Evolutionary conservation across 805 yeast genomes (phyloP), one percentile per base, ranked within the genome.

Genomic region (Blastobotrys terrestris): DNA sequence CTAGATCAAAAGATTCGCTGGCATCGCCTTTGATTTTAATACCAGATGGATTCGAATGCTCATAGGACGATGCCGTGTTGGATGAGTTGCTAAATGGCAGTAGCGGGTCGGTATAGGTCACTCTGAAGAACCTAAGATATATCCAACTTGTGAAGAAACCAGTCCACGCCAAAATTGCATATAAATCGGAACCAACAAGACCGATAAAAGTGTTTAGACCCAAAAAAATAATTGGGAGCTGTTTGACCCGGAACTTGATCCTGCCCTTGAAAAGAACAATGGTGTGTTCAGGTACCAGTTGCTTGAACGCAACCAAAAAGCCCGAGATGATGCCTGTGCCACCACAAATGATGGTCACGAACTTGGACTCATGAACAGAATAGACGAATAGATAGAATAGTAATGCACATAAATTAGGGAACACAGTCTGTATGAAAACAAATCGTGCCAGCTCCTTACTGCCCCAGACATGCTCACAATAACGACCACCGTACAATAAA

Each of bases 1-100:
- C 83, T 56, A 91, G 75, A 52, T 87, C 82, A 72, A 91, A 91
- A 1, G 92, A 85, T 59, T 91, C 97, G 0, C 94, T 83, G 0
- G 97, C 95, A 67, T 90, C 97, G 40, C 97, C 97, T 22, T 77
- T 67, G 8, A 83, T 69, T 20, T 74, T 64, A 35, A 59, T 14
- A 52, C 63, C 61, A 31, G 58, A 48, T 35, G 58, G 54, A 52
- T 48, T 49, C 39, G 39, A 35, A 31, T 52, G 58, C 42, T 46
- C 49, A 44, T 46, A 39, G 15, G 11, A 43, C 52, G 8, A 51
- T 40, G 2, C 51, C 45, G n/a, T 44, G 11, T 53, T 31, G 20
- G 51, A 14, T 7, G 58, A 48, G 15, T 26, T 49, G 35, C 26
- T 46, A 18, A 59, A 75, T 53, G 86, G 83, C 55, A 83, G 69